These are phyloP conservation scores for Purpureocillium takamizusanense DNA, from an alignment of 2,329 filamentous ascomycete genomes.

Conservation along the genomic window DNA sequence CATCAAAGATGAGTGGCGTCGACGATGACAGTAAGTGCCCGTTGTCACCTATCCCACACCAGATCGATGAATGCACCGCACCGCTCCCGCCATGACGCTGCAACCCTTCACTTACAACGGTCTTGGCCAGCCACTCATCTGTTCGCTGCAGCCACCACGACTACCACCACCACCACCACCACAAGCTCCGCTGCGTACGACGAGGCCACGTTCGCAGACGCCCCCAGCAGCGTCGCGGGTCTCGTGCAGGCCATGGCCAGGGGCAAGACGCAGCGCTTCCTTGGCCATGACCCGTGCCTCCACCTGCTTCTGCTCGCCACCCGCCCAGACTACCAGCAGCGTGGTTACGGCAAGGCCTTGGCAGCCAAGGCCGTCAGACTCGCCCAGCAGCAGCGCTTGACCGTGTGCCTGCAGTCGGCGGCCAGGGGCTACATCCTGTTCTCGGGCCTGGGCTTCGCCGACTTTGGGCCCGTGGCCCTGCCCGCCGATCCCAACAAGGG, in stretches of 20 bases:
- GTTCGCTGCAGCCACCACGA: no score
- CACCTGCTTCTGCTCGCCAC: conserved; percentile 9
- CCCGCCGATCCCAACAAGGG: not conserved
- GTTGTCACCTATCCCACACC: no score
- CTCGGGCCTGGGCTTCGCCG: conserved; percentile 9
- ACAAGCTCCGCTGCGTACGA: not conserved
- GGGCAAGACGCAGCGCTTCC: conserved; percentile 2
- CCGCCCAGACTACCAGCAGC: conserved; percentile 6
- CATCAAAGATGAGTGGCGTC: not conserved
- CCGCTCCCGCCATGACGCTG: no score
- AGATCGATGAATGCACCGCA: no score
- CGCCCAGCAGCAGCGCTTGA: conserved; percentile 1
- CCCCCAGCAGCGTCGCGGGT: not conserved
- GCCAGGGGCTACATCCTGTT: conserved; percentile 9
- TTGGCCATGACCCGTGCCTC: conserved; percentile 3
- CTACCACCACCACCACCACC: no score
- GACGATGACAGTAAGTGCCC: not conserved
- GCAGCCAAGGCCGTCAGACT: conserved; percentile 3
- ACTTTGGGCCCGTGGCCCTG: conserved; percentile 7
- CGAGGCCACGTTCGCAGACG: not conserved
- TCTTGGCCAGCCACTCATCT: no score
- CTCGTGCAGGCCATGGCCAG: not conserved
- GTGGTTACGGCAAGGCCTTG: conserved; percentile 9
- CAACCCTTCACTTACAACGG: no score
- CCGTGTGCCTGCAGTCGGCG: conserved; percentile 6